Evolutionary conservation across 306 rosid species (phyloP).

Genomic region (Boehmeria nivea): DNA sequence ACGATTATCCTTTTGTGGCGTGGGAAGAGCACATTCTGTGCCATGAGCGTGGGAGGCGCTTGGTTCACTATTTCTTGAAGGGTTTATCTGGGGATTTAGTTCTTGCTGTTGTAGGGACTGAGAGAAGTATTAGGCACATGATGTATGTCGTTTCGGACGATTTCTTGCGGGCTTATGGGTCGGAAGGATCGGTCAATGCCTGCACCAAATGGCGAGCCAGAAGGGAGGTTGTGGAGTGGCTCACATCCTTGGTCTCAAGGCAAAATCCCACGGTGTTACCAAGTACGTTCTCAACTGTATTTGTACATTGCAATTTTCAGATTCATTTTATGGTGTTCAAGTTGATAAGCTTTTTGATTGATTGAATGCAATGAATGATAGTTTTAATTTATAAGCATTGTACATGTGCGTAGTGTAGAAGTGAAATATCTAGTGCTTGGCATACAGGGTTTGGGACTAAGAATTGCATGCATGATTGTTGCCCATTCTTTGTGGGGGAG

Average conservation of each 20-base stretch:
- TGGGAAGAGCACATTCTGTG: constrained; percentile 79
- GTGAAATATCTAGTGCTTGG: not conserved
- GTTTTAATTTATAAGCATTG: not conserved
- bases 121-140: constrained; percentile 91
- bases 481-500: not conserved
- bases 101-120: constrained; percentile 76
- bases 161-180: constrained; percentile 43
- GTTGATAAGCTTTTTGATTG: not conserved
- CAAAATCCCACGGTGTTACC: constrained; percentile 20
- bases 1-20: constrained; percentile 42
- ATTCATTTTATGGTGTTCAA: not conserved
- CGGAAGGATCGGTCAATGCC: constrained; percentile 29
- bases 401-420: not conserved
- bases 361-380: not conserved
- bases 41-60: constrained; percentile 70
- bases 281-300: constrained; percentile 18
- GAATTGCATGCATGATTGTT: constrained; percentile 9
- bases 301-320: constrained; percentile 4
- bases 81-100: constrained; percentile 43
- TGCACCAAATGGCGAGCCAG: constrained; percentile 68
- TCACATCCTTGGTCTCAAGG: constrained; percentile 48
- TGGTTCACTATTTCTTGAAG: constrained; percentile 65
- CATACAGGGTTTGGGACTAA: constrained; percentile 1
- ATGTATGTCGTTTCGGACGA: constrained; percentile 59
- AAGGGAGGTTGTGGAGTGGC: constrained; percentile 83